These are phyloP conservation scores for Dryas integrifolia DNA, from an alignment of 331 rosid genomes.

Conservation along the genomic window DNA sequence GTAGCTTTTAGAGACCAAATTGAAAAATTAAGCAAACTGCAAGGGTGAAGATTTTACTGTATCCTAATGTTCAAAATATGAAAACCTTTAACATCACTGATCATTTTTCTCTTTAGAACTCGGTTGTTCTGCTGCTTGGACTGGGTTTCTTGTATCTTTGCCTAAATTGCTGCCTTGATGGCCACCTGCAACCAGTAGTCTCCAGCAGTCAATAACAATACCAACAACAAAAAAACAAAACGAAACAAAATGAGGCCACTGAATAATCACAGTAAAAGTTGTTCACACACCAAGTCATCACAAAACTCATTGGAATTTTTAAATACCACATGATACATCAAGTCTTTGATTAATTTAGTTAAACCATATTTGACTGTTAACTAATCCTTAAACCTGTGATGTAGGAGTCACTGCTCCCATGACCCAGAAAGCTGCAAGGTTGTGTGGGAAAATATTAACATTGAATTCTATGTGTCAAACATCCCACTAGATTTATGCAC, in stretches of 20 bases:
- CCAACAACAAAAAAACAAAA: not conserved
- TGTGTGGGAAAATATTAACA: not conserved
- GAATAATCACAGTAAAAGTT: not conserved
- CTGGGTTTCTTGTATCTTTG: slow-evolving; percentile 54
- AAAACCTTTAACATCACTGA: slow-evolving; percentile 37
- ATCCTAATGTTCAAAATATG: slow-evolving; percentile 8
- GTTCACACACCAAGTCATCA: not conserved
- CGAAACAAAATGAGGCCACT: not conserved
- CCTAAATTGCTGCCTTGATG: slow-evolving; percentile 51
- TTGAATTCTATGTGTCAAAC: not conserved
- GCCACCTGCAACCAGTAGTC: slow-evolving; percentile 49
- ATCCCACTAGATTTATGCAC: slow-evolving; percentile 6
- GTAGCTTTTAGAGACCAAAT: not conserved
- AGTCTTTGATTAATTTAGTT: not conserved
- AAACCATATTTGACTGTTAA: not conserved
- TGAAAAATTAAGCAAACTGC: not conserved
- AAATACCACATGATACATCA: not conserved
- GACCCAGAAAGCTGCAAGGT: not conserved
- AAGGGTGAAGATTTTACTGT: not conserved
- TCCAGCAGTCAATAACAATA: slow-evolving; percentile 15
- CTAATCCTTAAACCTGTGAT: not conserved
- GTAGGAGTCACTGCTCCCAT: too few relatives aligned
- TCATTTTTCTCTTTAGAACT: slow-evolving; percentile 60
- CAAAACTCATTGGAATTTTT: not conserved
- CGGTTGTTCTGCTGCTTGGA: slow-evolving; percentile 56